Base-by-base conservation (phyloP, 495 filamentous ascomycete species). In the Neurospora terricola region DNA sequence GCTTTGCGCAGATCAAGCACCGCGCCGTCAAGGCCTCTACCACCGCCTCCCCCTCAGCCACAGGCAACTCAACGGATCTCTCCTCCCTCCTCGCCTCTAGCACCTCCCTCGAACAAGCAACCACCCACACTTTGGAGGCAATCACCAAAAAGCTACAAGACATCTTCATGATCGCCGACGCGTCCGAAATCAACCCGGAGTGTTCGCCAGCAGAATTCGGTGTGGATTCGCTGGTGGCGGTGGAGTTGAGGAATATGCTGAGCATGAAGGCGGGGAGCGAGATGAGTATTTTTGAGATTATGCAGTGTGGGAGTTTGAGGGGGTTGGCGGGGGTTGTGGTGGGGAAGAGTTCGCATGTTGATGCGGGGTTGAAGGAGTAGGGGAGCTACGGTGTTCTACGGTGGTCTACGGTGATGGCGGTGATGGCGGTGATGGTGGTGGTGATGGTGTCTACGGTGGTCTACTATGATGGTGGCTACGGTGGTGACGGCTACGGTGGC, bases 181-280 rank as follows among this genome's bases (percentile, higher is more conserved):
- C 82, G 14, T 0, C 0, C 23, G 78, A 85, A 27, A 74, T 84
- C 5, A 75, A 76, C 30, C 37, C 73, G 0, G 36, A 38, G 2
- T 77, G 79, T 39, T 71, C 81, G 16, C 71, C 81, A 42, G 70
- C 75, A 0, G 76, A 72, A 3, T 86, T 78, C 71, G 84, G 86
- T 4, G 77, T 87, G 38, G 86, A 89, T 71, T 83, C 79, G 9
- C 79, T 88, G 54, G 77, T 87, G 14, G 85, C 83, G 2, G 82
- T 83, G 4, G 86, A 89, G 72, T 75, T 87, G 45, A 75, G 85
- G 39, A 84, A 83, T 62, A 86, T 81, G 81, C 69, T 87, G 4
- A 74, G 77, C 0, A 39, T 77, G 30, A 78, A 79, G 72, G 78
- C 76, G 12, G 81, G 74, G 0, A 79, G 78, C 1, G 81, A 85